These are phyloP conservation scores for Gamsiella multidivaricata DNA, from an alignment of 192 early-diverging fungal genomes.

Conservation along the genomic window DNA sequence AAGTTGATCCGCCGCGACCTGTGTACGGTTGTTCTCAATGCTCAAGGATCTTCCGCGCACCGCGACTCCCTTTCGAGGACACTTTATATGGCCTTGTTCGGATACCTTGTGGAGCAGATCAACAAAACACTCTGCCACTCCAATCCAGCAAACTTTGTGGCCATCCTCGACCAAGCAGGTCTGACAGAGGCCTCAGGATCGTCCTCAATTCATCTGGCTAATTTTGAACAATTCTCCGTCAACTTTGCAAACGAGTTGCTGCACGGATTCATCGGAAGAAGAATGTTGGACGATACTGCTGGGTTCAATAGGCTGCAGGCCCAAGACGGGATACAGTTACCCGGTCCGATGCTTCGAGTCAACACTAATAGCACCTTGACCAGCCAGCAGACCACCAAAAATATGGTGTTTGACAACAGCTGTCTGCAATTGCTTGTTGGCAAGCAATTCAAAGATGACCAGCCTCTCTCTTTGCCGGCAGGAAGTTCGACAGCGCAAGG, in stretches of 20 bases:
- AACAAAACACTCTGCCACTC: constrained; percentile 84
- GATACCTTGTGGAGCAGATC: constrained; percentile 92
- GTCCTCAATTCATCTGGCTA: constrained; percentile 36
- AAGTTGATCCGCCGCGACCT: constrained; percentile 85
- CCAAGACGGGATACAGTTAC: constrained; percentile 67
- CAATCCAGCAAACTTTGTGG: constrained; percentile 86
- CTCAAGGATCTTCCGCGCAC: constrained; percentile 78
- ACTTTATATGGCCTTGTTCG: constrained; percentile 90
- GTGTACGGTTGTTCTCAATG: constrained; percentile 90
- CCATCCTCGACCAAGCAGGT: constrained; percentile 81
- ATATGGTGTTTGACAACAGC: constrained; percentile 58
- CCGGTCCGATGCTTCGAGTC: constrained; percentile 55
- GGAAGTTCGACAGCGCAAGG: neutral
- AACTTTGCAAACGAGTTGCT: constrained; percentile 80
- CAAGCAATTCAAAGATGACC: constrained; percentile 52
- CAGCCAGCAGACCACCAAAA: neutral
- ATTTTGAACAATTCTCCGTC: constrained; percentile 76
- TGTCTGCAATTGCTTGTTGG: constrained; percentile 69
- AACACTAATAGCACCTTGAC: constrained; percentile 17
- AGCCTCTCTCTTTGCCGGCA: neutral
- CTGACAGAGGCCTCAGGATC: constrained; percentile 70
- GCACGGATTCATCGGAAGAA: constrained; percentile 66
- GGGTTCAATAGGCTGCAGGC: constrained; percentile 58
- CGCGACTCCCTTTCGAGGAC: constrained; percentile 84
- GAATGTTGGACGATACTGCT: constrained; percentile 64